These are phyloP conservation scores for Monilinia vaccinii-corymbosi DNA, from an alignment of 2,329 filamentous ascomycete genomes.

Conservation along the genomic window DNA sequence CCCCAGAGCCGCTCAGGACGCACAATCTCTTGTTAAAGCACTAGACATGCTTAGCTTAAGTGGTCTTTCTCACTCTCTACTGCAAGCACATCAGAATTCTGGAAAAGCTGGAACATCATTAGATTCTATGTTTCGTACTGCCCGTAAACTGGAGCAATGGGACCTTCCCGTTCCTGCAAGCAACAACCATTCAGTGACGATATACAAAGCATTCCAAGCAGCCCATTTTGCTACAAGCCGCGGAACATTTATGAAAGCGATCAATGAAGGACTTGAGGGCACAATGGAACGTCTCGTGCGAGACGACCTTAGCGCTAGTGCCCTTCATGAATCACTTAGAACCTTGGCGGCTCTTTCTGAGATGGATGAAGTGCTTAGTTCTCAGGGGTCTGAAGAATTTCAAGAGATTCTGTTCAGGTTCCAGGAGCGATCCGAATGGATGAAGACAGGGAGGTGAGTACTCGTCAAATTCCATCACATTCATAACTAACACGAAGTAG, in stretches of 20 bases:
- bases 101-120: constrained; percentile 49
- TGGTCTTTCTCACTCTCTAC: constrained; percentile 72
- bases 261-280: constrained; percentile 54
- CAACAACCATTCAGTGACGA: constrained; percentile 54
- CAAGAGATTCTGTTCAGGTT: constrained; percentile 54
- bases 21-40: constrained; percentile 63
- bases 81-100: constrained; percentile 56
- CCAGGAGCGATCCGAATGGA: constrained; percentile 61
- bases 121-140: constrained; percentile 69
- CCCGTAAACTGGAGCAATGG: constrained; percentile 82
- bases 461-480: neutral
- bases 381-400: constrained; percentile 50
- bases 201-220: constrained; percentile 75
- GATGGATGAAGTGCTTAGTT: constrained; percentile 65
- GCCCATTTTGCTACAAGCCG: constrained; percentile 58
- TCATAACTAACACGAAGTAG: constrained; percentile 32
- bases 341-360: constrained; percentile 69
- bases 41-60: constrained; percentile 75
- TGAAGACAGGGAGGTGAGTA: constrained; percentile 68
- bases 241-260: constrained; percentile 41
- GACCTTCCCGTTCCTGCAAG: constrained; percentile 68
- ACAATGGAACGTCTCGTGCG: constrained; percentile 50
- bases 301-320: constrained; percentile 40
- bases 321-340: constrained; percentile 46
- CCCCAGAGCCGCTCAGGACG: constrained; percentile 47